Evolutionary conservation across 345 rosid genomes (phyloP).

Genomic region (Syzygium jambos): DNA sequence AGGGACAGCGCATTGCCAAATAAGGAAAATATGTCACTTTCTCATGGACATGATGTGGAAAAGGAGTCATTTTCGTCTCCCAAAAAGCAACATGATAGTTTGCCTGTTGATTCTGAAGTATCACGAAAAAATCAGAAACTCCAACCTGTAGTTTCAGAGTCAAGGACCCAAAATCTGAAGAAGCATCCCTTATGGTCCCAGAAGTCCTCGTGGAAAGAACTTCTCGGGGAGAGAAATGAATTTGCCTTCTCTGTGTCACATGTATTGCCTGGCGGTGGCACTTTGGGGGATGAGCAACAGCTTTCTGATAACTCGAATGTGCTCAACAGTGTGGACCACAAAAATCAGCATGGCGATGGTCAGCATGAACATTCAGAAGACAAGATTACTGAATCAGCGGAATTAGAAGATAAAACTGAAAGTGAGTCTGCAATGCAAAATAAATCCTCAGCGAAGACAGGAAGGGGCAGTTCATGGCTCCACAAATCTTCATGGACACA

Average conservation of each 20-base stretch:
- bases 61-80: conserved; percentile 16
- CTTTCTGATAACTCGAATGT: conserved; percentile 2
- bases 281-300: conserved; percentile 7
- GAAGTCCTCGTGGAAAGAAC: conserved; percentile 73
- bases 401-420: conserved; percentile 7
- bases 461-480: conserved; percentile 73
- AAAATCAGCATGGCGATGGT: conserved; percentile 2
- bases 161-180: conserved; percentile 15
- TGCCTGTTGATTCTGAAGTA: conserved; percentile 5
- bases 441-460: conserved; percentile 20
- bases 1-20: conserved; percentile 12
- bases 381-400: neutral
- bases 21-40: conserved; percentile 21
- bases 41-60: conserved; percentile 14
- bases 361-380: neutral
- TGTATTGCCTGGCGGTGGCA: neutral
- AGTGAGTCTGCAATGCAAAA: conserved; percentile 8
- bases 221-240: conserved; percentile 35
- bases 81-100: conserved; percentile 7
- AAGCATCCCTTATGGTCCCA: conserved; percentile 43
- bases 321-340: conserved; percentile 7
- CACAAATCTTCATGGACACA: conserved; percentile 82
- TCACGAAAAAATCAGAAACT: neutral
- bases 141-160: conserved; percentile 7
- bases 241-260: conserved; percentile 22